Conservation (phyloP, 2,329 filamentous ascomycete species). For the Neopestalotiopsis rosae region DNA sequence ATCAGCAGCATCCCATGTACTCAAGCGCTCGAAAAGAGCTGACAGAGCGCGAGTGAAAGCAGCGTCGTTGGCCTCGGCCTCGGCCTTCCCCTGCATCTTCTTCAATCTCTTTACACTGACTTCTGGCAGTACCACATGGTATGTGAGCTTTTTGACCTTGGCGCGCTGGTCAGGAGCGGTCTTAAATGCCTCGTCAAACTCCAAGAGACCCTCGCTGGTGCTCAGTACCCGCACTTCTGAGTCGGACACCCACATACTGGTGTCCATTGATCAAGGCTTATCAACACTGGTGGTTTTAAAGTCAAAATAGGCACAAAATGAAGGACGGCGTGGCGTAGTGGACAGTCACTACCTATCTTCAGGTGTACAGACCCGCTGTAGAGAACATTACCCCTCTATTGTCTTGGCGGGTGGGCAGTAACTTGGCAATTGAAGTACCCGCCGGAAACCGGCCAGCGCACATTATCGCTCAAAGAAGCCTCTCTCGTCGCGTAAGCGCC, state of each 20-base stretch:
- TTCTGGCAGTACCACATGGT: constrained; percentile 8
- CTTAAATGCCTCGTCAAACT: constrained; percentile 5
- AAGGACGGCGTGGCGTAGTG: too few relatives aligned
- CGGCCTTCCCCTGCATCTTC: constrained; percentile 13
- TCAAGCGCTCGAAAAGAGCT: neutral
- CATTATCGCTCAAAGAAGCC: too few relatives aligned
- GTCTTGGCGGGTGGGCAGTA: too few relatives aligned
- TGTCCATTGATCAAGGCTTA: too few relatives aligned
- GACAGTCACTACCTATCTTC: too few relatives aligned
- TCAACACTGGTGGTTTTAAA: too few relatives aligned
- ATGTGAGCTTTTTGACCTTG: neutral
- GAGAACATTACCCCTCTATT: too few relatives aligned
- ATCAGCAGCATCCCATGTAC: constrained; percentile 2
- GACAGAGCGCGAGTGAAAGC: constrained; percentile 8
- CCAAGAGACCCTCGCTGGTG: constrained; percentile 1
- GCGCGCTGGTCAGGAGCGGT: constrained; percentile 1
- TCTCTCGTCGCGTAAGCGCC: too few relatives aligned
- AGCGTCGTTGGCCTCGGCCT: constrained; percentile 13
- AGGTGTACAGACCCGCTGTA: too few relatives aligned
- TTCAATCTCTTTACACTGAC: constrained; percentile 15
- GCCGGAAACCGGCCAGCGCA: too few relatives aligned
- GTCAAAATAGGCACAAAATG: too few relatives aligned
- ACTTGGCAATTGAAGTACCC: too few relatives aligned
- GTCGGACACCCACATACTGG: neutral
- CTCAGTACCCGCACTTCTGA: constrained; percentile 2